Conservation (phyloP, 1,139 yeast species). For the Debaryomyces psychrophilus region DNA sequence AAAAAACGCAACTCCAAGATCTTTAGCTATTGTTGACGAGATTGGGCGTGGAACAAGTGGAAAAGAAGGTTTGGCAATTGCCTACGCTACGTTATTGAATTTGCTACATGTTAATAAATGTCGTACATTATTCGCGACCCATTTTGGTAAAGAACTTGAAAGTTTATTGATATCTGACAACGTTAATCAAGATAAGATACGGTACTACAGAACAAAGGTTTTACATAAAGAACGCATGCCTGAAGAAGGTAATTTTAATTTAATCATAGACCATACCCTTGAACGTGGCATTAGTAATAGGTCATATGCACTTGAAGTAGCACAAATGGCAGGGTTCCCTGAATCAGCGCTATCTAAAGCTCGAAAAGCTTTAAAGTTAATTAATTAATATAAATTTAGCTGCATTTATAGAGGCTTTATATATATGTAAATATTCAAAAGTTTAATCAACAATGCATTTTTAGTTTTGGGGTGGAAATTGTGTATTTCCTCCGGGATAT, state of each 20-base stretch:
- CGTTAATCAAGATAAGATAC: constrained; percentile 36
- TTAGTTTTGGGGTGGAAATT: constrained; percentile 1
- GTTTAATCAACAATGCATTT: background rate
- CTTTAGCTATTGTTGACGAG: constrained; percentile 90
- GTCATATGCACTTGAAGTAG: constrained; percentile 87
- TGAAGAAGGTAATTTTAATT: constrained; percentile 21
- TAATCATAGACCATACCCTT: constrained; percentile 64
- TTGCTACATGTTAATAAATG: constrained; percentile 61
- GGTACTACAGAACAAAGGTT: constrained; percentile 57
- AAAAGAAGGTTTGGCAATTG: constrained; percentile 86
- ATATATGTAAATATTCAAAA: constrained; percentile 2
- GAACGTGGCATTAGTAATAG: constrained; percentile 72
- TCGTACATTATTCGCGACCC: constrained; percentile 89
- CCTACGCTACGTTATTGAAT: constrained; percentile 75
- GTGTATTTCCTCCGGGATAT: constrained; percentile 1
- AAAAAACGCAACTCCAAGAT: constrained; percentile 70
- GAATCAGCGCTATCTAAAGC: constrained; percentile 57
- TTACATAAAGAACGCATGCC: constrained; percentile 15
- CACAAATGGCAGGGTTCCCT: constrained; percentile 85
- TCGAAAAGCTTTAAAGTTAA: constrained; percentile 32
- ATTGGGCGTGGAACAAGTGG: constrained; percentile 97
- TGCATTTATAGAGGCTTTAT: background rate
- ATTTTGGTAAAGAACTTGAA: constrained; percentile 75
- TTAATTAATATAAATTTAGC: constrained; percentile 8
- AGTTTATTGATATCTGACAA: constrained; percentile 27